Conservation (phyloP, 1,139 yeast genomes). For the Geotrichum reessii region DNA sequence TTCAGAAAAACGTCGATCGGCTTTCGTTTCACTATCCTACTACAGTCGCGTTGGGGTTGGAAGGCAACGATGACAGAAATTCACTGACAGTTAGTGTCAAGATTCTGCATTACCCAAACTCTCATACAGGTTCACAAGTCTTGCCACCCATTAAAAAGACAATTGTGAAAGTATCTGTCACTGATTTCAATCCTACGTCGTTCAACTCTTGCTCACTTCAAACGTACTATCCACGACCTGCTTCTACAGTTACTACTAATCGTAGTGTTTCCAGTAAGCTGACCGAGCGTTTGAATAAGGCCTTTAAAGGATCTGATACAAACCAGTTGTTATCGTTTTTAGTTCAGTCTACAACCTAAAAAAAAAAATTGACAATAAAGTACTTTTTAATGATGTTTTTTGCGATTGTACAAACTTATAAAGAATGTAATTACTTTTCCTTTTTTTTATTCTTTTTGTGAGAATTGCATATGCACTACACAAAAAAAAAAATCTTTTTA, state of each 20-base stretch:
- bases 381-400: too few species aligned
- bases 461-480: too few species aligned
- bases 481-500: too few species aligned
- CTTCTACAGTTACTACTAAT: neutral
- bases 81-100: neutral
- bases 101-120: neutral
- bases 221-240: neutral
- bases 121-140: neutral
- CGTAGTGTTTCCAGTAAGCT: neutral
- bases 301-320: neutral
- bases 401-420: too few species aligned
- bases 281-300: neutral
- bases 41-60: neutral
- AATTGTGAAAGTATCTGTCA: neutral
- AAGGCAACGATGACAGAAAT: neutral
- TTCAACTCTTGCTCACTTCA: neutral
- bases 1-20: neutral
- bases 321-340: neutral
- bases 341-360: neutral
- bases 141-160: neutral
- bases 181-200: neutral
- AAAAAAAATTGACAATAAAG: too few species aligned
- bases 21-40: neutral
- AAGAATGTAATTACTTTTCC: too few species aligned
- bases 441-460: too few species aligned